A percentile compares a stretch with the other conserved stretches of the same genome.
These are phyloP conservation scores for Dimocarpus longan DNA, from an alignment of 345 rosid species.

Conservation along the genomic window DNA sequence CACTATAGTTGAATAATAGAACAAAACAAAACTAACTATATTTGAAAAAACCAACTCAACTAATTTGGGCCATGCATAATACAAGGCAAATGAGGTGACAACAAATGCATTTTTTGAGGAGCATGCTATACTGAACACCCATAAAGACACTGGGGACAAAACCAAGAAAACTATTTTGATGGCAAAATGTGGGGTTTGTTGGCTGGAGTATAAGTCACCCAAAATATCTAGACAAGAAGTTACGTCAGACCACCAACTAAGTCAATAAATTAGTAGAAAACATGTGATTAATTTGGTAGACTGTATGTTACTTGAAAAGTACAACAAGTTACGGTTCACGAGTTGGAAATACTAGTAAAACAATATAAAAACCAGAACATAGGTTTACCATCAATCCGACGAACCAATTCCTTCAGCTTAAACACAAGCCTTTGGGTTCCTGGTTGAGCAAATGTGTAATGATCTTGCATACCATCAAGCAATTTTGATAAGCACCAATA, in stretches of 20 bases:
- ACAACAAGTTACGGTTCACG: conserved; percentile 10
- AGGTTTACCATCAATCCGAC: conserved; percentile 89
- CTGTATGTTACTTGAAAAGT: background rate
- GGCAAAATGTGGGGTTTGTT: background rate
- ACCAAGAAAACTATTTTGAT: conserved; percentile 1
- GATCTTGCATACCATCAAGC: conserved; percentile 99
- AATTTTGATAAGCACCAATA: conserved; percentile 97
- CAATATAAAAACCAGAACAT: conserved; percentile 1
- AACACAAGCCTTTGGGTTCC: conserved; percentile 99
- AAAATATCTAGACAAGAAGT: background rate
- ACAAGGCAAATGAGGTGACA: background rate
- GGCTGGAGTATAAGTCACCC: background rate
- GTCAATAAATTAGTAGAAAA: background rate
- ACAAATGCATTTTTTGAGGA: background rate
- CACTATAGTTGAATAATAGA: conserved; percentile 2
- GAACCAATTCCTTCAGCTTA: conserved; percentile 93
- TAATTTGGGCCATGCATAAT: background rate
- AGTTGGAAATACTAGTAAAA: background rate
- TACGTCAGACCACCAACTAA: background rate
- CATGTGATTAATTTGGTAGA: background rate
- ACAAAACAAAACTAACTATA: background rate
- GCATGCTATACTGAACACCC: background rate
- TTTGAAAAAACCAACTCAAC: background rate
- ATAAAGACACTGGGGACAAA: no score
- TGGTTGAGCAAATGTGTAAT: conserved; percentile 99